Evolutionary conservation across 2,329 filamentous ascomycete genomes (phyloP), one percentile per base, ranked within the genome.

Genomic region (Aureobasidium namibiae): DNA sequence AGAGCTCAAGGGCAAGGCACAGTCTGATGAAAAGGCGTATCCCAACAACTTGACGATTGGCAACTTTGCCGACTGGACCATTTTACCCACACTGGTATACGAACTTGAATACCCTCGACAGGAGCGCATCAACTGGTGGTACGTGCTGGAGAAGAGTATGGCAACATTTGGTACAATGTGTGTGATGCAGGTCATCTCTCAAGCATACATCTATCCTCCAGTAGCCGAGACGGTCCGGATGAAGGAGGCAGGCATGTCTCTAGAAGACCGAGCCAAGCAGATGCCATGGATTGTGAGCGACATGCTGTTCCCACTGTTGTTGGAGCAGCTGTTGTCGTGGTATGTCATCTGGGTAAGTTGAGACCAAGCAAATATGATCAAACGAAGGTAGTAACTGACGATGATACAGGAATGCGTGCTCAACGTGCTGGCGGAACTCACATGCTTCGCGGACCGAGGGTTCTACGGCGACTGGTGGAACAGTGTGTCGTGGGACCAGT

Each of bases 331-430:
- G 56, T 79, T 90, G 60, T 80, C 83, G 0, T 92, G 88, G 86
- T 92, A 91, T 69, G 80, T 92, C 29, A 91, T 92, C 64, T 92
- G 89, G 89, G 84, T 87, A 70, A 83, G 82, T 3, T 81, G 86
- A 34, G 4, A 34, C 4, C 6, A 9, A 23, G 6, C 4, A 46
- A n/a, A n/a, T 21, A 10, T 4, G 14, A 67, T 26, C 14, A 4
- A 1, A 14, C 45, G 49, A 63, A 63, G 7, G 10, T 36, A 21
- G 14, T 18, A 14, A 53, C 48, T 60, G 46, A 62, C 41, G 13
- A 8, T 6, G 5, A 41, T 26, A 5, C 24, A 62, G 58, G 77
- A 80, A 65, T 79, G 77, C 62, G 69, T 78, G 26, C 75, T 91
- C 61, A 92, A 92, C 69, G 81, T 89, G 14, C 76, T 92, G 23